phyloP scores from a whole-genome alignment of 2,329 filamentous ascomycete genomes.

The Talaromyces sp. region DNA sequence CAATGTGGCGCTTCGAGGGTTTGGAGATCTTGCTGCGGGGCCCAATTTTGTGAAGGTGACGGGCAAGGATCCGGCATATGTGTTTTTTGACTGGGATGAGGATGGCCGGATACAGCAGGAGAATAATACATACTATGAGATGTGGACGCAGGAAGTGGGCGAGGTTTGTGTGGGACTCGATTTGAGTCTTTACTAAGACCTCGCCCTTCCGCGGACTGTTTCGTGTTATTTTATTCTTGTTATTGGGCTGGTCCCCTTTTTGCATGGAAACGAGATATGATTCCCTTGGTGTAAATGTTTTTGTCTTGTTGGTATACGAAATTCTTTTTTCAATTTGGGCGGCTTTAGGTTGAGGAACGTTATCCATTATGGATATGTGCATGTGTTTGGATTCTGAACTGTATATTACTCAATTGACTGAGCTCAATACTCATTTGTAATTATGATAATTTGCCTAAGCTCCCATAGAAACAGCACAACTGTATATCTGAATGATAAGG shows the following conservation, averaged over 20 bases:
- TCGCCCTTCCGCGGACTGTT: background rate
- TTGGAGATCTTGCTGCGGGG: conserved; percentile 31
- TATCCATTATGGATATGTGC: background rate
- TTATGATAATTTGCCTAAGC: background rate
- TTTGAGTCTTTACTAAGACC: conserved; percentile 24
- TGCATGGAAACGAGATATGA: background rate
- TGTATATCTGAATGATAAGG: background rate
- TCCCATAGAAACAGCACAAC: background rate
- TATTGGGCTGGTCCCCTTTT: conserved; percentile 4
- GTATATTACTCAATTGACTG: background rate
- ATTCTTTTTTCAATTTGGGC: background rate
- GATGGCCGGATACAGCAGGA: conserved; percentile 32
- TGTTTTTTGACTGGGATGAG: conserved; percentile 38
- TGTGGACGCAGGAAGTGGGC: conserved; percentile 36
- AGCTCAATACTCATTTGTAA: background rate
- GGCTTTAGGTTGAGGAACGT: background rate
- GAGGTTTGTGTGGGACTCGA: conserved; percentile 39
- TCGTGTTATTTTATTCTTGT: conserved; percentile 1
- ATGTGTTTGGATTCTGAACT: background rate
- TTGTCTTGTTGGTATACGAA: background rate
- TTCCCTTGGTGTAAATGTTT: background rate
- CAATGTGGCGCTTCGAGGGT: conserved; percentile 31
- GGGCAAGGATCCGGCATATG: conserved; percentile 33
- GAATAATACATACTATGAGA: conserved; percentile 33
- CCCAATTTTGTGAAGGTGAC: conserved; percentile 21